Conservation (phyloP, 2,329 filamentous ascomycete species). For the Colletotrichum siamense region DNA sequence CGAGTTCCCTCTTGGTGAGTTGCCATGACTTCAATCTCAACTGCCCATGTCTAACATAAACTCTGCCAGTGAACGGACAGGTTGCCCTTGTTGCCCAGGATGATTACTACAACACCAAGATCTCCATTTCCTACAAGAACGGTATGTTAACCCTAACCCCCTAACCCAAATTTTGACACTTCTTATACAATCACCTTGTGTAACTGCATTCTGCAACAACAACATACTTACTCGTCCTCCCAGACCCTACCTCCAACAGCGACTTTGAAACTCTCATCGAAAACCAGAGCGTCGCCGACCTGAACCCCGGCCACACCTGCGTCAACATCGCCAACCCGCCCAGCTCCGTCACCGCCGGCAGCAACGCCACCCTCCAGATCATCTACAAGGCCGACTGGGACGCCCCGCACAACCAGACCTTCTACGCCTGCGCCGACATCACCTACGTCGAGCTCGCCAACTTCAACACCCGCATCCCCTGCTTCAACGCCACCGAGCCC, state of each 20-base stretch:
- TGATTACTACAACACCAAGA: constrained; percentile 54
- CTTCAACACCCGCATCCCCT: constrained; percentile 32
- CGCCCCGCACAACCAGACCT: constrained; percentile 37
- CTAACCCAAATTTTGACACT: background rate
- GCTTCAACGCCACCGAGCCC: constrained; percentile 39
- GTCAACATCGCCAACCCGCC: constrained; percentile 34
- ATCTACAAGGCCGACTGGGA: constrained; percentile 42
- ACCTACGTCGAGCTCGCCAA: constrained; percentile 34
- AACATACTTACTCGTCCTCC: background rate
- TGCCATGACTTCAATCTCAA: background rate
- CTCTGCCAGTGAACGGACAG: constrained; percentile 48
- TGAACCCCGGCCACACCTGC: constrained; percentile 46
- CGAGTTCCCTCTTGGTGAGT: constrained; percentile 54
- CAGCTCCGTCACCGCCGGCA: constrained; percentile 31
- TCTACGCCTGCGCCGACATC: constrained; percentile 46
- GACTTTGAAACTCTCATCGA: constrained; percentile 38
- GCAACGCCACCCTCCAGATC: constrained; percentile 46
- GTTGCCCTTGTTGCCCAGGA: constrained; percentile 58
- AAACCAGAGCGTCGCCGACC: constrained; percentile 29
- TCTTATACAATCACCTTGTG: background rate
- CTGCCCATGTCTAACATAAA: background rate
- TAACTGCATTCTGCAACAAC: background rate
- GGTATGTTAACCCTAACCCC: constrained; percentile 36
- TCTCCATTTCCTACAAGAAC: constrained; percentile 56
- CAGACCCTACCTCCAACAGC: constrained; percentile 33